Percentiles rank a stretch among this genome's conserved stretches.
These are phyloP conservation scores for Trichoderma pleuroti DNA, from an alignment of 2,329 filamentous ascomycete species.

Conservation along the genomic window DNA sequence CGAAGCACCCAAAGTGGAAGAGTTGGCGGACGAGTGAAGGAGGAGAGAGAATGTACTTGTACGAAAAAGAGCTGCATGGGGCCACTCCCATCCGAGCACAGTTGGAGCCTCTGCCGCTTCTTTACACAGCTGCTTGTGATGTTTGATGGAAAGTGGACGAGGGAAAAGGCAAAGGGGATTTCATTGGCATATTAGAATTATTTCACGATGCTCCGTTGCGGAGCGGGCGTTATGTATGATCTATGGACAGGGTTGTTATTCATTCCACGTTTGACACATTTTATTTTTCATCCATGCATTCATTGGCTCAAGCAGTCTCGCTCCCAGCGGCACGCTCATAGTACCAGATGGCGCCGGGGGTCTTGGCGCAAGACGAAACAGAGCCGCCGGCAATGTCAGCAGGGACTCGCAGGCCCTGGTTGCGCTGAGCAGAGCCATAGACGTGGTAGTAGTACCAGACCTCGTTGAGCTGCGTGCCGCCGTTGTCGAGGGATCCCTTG, in stretches of 20 bases:
- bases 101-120: neutral
- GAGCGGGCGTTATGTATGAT: conserved; percentile 9
- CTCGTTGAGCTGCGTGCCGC: conserved; percentile 56
- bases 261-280: neutral
- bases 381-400: conserved; percentile 46
- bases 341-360: conserved; percentile 52
- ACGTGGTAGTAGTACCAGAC: conserved; percentile 66
- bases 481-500: conserved; percentile 50
- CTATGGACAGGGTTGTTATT: conserved; percentile 3
- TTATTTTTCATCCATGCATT: neutral
- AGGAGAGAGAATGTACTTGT: neutral
- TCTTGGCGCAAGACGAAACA: conserved; percentile 53
- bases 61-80: neutral
- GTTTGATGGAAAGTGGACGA: neutral
- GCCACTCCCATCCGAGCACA: neutral
- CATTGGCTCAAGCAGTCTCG: conserved; percentile 21
- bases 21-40: conserved; percentile 51
- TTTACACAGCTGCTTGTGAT: neutral
- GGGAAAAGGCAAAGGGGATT: neutral
- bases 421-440: conserved; percentile 53
- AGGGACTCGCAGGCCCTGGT: conserved; percentile 42
- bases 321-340: conserved; percentile 44
- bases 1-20: conserved; percentile 50
- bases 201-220: neutral
- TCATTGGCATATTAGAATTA: conserved; percentile 3